Conservation (phyloP, 495 filamentous ascomycete genomes). For the Penicillium silybi region DNA sequence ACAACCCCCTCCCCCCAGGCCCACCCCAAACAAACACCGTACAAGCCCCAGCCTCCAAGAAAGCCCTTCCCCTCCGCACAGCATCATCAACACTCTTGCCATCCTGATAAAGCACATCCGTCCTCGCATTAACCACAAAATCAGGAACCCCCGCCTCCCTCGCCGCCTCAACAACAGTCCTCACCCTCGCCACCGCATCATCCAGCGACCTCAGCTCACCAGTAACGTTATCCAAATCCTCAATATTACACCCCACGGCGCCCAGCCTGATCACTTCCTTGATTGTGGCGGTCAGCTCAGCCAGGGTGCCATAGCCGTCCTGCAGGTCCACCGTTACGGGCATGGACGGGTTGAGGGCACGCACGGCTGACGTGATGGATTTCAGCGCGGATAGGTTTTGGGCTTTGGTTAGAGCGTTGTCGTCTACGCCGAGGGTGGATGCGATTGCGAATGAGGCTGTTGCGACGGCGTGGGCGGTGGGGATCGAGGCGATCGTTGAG, state of each 20-base stretch:
- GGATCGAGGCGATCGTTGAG: slow-evolving; percentile 35
- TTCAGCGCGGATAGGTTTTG: slow-evolving; percentile 64
- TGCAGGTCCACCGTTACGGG: slow-evolving; percentile 51
- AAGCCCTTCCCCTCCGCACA: slow-evolving; percentile 40
- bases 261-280: slow-evolving; percentile 36
- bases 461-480: slow-evolving; percentile 43
- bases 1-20: slow-evolving; percentile 22
- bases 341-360: slow-evolving; percentile 13
- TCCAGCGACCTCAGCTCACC: slow-evolving; percentile 27
- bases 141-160: slow-evolving; percentile 38
- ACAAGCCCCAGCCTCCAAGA: slow-evolving; percentile 41
- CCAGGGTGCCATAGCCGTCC: slow-evolving; percentile 46
- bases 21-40: slow-evolving; percentile 51
- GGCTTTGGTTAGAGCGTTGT: slow-evolving; percentile 39
- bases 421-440: slow-evolving; percentile 32
- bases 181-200: slow-evolving; percentile 38
- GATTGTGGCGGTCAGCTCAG: slow-evolving; percentile 35
- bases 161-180: slow-evolving; percentile 28
- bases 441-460: slow-evolving; percentile 53
- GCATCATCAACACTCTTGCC: slow-evolving; percentile 35
- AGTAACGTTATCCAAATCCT: slow-evolving; percentile 38
- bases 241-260: slow-evolving; percentile 49
- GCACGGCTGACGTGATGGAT: slow-evolving; percentile 68
- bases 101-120: slow-evolving; percentile 34
- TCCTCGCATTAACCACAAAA: slow-evolving; percentile 49